Conservation (phyloP, 179 eudicot genomes). For the Sideroxylon spinosum region DNA sequence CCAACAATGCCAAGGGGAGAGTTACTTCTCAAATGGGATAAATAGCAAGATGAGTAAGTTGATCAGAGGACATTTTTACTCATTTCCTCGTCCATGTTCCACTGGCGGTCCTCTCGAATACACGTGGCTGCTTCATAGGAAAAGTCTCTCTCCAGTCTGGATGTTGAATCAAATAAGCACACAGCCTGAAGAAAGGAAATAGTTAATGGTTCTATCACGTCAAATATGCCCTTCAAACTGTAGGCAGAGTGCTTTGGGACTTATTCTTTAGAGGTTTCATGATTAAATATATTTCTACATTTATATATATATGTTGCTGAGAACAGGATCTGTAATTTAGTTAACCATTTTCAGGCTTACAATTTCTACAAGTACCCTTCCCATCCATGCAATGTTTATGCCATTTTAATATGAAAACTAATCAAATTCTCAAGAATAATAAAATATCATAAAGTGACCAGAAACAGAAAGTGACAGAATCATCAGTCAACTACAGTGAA, state of each 20-base stretch:
- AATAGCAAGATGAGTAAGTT: background rate
- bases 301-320: too few species aligned
- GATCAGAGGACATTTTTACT: background rate
- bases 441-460: background rate
- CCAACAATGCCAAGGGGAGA: background rate
- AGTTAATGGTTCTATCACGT: background rate
- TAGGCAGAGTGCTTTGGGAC: background rate
- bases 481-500: background rate
- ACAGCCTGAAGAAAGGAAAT: slow-evolving; percentile 40
- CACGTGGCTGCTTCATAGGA: slow-evolving; percentile 51
- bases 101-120: slow-evolving; percentile 46
- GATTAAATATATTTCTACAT: background rate
- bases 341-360: background rate
- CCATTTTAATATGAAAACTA: background rate
- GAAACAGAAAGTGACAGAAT: background rate
- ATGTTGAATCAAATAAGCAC: slow-evolving; percentile 57
- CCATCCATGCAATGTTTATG: background rate
- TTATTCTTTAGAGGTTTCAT: background rate
- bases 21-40: background rate
- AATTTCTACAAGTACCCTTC: background rate
- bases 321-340: too few species aligned
- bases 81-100: slow-evolving; percentile 41
- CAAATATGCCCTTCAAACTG: background rate
- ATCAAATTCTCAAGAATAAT: background rate
- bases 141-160: slow-evolving; percentile 71